Percentiles rank a stretch among this genome's conserved stretches.
These are phyloP conservation scores for Escovopsis weberi DNA, from an alignment of 2,329 filamentous ascomycete species.

Conservation along the genomic window DNA sequence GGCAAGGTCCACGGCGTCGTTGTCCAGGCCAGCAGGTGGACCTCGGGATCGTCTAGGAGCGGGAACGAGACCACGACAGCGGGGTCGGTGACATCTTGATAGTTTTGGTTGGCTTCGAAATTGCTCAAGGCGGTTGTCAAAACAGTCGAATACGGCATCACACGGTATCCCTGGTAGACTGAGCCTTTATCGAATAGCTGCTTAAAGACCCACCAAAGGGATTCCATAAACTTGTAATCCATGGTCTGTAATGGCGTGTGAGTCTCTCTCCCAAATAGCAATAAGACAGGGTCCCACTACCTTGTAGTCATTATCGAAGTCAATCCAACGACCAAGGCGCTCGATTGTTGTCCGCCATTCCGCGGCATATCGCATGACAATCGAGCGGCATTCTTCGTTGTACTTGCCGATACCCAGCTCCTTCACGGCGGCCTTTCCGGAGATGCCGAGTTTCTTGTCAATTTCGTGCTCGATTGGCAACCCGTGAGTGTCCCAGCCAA, in stretches of 20 bases:
- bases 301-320: constrained; percentile 97
- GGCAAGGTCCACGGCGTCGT: constrained; percentile 79
- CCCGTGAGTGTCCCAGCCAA: constrained; percentile 91
- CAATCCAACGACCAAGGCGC: constrained; percentile 84
- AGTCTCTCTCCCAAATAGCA: neutral
- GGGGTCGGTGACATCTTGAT: constrained; percentile 84
- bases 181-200: constrained; percentile 78
- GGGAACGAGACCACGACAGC: constrained; percentile 83
- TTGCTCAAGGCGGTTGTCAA: constrained; percentile 83
- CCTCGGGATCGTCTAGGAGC: constrained; percentile 60
- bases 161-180: constrained; percentile 79
- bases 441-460: constrained; percentile 87
- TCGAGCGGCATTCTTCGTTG: constrained; percentile 80
- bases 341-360: constrained; percentile 88
- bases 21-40: constrained; percentile 72
- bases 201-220: constrained; percentile 94
- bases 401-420: constrained; percentile 78
- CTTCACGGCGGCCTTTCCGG: constrained; percentile 73
- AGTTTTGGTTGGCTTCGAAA: constrained; percentile 88
- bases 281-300: constrained; percentile 20
- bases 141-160: constrained; percentile 91
- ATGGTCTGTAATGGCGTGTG: constrained; percentile 47
- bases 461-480: constrained; percentile 95
- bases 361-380: constrained; percentile 78
- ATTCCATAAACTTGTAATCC: constrained; percentile 92